These are phyloP conservation scores for Ostreobium quekettii DNA, from an alignment of 139 green algal genomes.

Conservation along the genomic window DNA sequence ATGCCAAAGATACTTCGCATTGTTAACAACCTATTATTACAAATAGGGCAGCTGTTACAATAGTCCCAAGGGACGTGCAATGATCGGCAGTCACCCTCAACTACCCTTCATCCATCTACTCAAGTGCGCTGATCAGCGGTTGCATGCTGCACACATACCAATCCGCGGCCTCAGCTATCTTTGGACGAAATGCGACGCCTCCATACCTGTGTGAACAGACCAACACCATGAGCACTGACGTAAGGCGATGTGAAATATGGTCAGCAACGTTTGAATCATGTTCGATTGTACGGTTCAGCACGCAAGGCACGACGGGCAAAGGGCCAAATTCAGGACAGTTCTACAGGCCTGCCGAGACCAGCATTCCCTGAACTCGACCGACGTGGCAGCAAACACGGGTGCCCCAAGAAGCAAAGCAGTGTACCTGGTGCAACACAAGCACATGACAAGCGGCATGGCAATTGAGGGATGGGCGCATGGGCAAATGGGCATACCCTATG, in stretches of 20 bases:
- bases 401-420: not conserved
- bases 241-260: not conserved
- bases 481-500: conserved; percentile 61
- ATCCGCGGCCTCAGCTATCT: conserved; percentile 73
- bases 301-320: not conserved
- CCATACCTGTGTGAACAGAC: conserved; percentile 67
- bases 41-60: too few species aligned
- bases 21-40: too few species aligned
- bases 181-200: conserved; percentile 67
- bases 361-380: not conserved
- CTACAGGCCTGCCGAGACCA: not conserved
- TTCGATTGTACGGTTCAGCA: not conserved
- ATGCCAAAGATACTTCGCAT: too few species aligned
- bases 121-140: conserved; percentile 37
- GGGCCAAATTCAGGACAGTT: not conserved
- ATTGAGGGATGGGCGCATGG: not conserved
- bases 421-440: not conserved
- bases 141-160: conserved; percentile 80
- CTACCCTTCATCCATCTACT: not conserved
- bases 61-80: too few species aligned
- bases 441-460: not conserved
- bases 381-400: not conserved
- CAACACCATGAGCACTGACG: not conserved
- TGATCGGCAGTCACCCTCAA: too few species aligned
- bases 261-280: not conserved